A percentile compares a stretch with the other conserved stretches of the same genome.
phyloP scores from a whole-genome alignment of 495 filamentous ascomycete species.

The Lepraria neglecta region DNA sequence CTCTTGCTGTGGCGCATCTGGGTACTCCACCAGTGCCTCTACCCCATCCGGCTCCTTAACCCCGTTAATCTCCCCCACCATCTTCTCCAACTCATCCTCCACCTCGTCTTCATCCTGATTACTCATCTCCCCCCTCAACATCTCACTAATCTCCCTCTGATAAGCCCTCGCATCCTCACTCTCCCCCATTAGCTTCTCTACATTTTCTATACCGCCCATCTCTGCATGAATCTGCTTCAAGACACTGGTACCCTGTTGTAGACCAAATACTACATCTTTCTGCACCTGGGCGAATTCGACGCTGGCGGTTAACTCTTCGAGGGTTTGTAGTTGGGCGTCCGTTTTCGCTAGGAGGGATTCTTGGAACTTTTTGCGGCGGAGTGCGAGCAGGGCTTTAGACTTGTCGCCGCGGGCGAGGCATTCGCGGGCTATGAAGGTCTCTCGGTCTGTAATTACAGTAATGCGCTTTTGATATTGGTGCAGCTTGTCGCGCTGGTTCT shows the following conservation, averaged over 20 bases:
- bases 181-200: slow-evolving; percentile 91
- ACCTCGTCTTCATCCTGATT: slow-evolving; percentile 97
- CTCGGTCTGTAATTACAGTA: slow-evolving; percentile 70
- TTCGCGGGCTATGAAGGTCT: slow-evolving; percentile 75
- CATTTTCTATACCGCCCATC: slow-evolving; percentile 90
- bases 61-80: slow-evolving; percentile 61
- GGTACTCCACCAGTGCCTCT: slow-evolving; percentile 38
- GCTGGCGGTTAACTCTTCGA: slow-evolving; percentile 74
- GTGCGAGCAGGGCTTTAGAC: slow-evolving; percentile 73
- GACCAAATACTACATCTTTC: slow-evolving; percentile 86
- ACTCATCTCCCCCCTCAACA: slow-evolving; percentile 77
- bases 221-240: slow-evolving; percentile 85
- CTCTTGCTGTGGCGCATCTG: slow-evolving; percentile 50
- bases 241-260: slow-evolving; percentile 87
- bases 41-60: slow-evolving; percentile 32
- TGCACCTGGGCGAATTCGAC: slow-evolving; percentile 94
- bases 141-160: slow-evolving; percentile 85
- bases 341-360: slow-evolving; percentile 84
- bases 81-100: slow-evolving; percentile 81
- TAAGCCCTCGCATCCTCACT: slow-evolving; percentile 81
- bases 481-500: slow-evolving; percentile 93
- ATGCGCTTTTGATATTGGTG: slow-evolving; percentile 91
- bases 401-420: slow-evolving; percentile 72
- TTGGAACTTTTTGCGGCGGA: slow-evolving; percentile 95
- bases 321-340: slow-evolving; percentile 78